Evolutionary conservation across 139 green algal species (phyloP), one percentile per base, ranked within the genome.

Genomic region (Astrephomene gubernaculifera): DNA sequence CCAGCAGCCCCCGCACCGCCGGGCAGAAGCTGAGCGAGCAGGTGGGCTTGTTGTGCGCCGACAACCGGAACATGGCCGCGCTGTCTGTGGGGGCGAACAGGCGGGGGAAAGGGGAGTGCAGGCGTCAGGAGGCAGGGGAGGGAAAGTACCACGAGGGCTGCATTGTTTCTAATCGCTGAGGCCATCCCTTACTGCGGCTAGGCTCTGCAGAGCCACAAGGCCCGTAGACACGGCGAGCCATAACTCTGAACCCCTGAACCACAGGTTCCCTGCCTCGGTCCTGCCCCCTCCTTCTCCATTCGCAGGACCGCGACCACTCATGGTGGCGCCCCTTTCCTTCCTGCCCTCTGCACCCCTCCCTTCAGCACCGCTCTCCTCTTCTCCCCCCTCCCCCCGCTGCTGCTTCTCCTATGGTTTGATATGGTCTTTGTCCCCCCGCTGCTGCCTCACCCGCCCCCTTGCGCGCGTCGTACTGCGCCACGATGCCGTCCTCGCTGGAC

Each of bases 21-120:
- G 94, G 90, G 90, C 92, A 93, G 87, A 97, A 97, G 72, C 63
- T 88, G 29, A 98, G 73, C 2, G 92, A 83, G 69, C 93, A 97
- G 4, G 95, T 93, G 7, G 97, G 89, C 84, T 96, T 96, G 87
- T 95, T 90, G 86, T 99, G 97, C 4, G 96, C 96, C 9, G 91
- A 79, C 24, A 99, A 85, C 36, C 86, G 86, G 88, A 91, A 98
- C 54, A 99, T 68, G 0, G 96, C 82, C 1, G 87, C 71, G 25
- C 86, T 88, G 71, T 87, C 89, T 81, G 63, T 63, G 44, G 63
- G 14, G 36, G 36, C 12, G 65, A 27, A 52, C 8, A 24, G 21
- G 57, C 22, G 19, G 19, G 57, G 57, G 57, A 10, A 22, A 10
- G 17, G 24, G 57, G 57, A 35, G 57, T 14, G 19, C 22, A 29